Percentiles rank a stretch among this genome's conserved stretches.
phyloP scores from a whole-genome alignment of 1,284 basidiomycete genomes.

The Malassezia nana region DNA sequence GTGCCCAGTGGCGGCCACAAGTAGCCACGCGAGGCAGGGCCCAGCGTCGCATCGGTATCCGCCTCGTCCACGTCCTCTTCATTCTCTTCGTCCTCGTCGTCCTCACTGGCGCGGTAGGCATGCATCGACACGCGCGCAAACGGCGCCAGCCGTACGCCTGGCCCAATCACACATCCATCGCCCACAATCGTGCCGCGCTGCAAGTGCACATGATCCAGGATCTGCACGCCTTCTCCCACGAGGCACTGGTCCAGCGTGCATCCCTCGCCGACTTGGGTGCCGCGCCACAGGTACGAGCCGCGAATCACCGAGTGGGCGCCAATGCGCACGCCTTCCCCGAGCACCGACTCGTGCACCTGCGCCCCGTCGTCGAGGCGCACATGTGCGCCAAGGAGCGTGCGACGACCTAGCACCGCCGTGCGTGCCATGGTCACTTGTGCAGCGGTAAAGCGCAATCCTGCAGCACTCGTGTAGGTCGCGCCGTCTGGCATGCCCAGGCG shows the following conservation, averaged over 20 bases:
- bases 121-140: constrained; percentile 63
- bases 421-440: constrained; percentile 26
- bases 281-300: constrained; percentile 34
- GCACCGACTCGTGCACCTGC: constrained; percentile 60
- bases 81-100: constrained; percentile 27
- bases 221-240: constrained; percentile 62
- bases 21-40: constrained; percentile 24
- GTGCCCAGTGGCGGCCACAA: constrained; percentile 35
- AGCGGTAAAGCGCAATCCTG: constrained; percentile 28
- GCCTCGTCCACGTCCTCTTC: constrained; percentile 24
- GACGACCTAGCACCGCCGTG: constrained; percentile 24
- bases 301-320: constrained; percentile 48
- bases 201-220: constrained; percentile 61
- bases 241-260: constrained; percentile 59
- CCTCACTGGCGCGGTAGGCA: constrained; percentile 22
- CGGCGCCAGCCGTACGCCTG: constrained; percentile 56
- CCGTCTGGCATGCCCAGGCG: constrained; percentile 75
- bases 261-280: constrained; percentile 55
- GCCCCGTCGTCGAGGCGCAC: constrained; percentile 54
- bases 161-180: constrained; percentile 41
- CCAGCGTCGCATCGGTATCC: constrained; percentile 27
- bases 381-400: constrained; percentile 25
- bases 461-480: constrained; percentile 46
- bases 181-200: constrained; percentile 50
- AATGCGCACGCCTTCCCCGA: constrained; percentile 65